phyloP scores from a whole-genome alignment of 441 rosid species.

The Arabidopsis hybrid region DNA sequence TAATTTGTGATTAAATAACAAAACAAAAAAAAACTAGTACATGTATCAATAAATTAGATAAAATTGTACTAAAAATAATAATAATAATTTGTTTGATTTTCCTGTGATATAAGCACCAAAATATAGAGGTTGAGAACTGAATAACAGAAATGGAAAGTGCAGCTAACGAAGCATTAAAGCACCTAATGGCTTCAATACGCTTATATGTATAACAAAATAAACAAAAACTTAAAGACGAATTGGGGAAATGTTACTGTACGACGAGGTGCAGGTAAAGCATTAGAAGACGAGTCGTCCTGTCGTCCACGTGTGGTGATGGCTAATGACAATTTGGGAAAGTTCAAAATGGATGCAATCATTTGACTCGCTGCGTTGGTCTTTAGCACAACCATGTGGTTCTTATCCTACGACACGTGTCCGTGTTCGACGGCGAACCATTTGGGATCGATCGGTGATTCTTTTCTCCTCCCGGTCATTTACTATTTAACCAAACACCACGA shows the following conservation, averaged over 20 bases:
- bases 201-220: neutral
- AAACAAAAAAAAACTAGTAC: too few relatives aligned
- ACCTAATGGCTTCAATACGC: conserved; percentile 10
- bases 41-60: too few relatives aligned
- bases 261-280: conserved; percentile 30
- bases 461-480: neutral
- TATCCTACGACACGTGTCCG: conserved; percentile 27
- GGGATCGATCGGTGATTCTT: conserved; percentile 2
- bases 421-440: conserved; percentile 34
- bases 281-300: conserved; percentile 20
- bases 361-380: conserved; percentile 36
- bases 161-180: conserved; percentile 8
- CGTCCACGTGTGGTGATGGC: conserved; percentile 29
- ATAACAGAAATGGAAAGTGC: neutral
- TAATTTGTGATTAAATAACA: too few relatives aligned
- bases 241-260: neutral
- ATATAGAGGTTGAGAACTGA: too few relatives aligned
- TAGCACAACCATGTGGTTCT: conserved; percentile 31
- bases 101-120: too few relatives aligned
- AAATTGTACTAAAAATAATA: too few relatives aligned
- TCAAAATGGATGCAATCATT: conserved; percentile 45
- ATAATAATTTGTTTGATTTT: too few relatives aligned
- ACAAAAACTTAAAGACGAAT: neutral
- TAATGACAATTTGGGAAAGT: conserved; percentile 37
- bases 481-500: neutral